Evolutionary conservation across 768 basidiomycete species (phyloP).

Genomic region (Mycena kentingensis): DNA sequence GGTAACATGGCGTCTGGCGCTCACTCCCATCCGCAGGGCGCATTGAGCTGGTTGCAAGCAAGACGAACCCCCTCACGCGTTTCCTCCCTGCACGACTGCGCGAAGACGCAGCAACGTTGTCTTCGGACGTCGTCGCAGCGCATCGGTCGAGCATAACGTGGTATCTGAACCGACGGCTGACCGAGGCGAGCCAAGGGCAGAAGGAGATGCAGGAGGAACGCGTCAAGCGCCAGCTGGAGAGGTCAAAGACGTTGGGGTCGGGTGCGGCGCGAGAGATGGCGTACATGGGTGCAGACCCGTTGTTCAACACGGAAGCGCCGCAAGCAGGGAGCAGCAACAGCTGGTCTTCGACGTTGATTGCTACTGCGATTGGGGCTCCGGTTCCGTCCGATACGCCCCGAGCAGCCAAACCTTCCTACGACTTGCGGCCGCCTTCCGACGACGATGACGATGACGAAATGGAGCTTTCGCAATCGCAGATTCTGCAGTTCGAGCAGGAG

Average conservation of each 20-base stretch:
- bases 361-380: constrained; percentile 58
- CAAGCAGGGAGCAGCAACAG: constrained; percentile 39
- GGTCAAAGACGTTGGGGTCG: constrained; percentile 80
- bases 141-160: constrained; percentile 93
- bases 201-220: constrained; percentile 95
- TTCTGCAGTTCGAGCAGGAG: constrained; percentile 91
- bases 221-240: constrained; percentile 82
- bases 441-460: constrained; percentile 78
- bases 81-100: constrained; percentile 72
- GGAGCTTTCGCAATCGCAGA: constrained; percentile 83
- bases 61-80: constrained; percentile 64
- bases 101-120: constrained; percentile 52
- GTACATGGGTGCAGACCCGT: constrained; percentile 38
- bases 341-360: constrained; percentile 64
- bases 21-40: constrained; percentile 54
- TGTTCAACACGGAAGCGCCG: constrained; percentile 23
- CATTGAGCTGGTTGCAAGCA: constrained; percentile 62
- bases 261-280: constrained; percentile 68
- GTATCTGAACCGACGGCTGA: constrained; percentile 81
- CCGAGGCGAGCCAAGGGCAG: constrained; percentile 76
- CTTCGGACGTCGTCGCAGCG: constrained; percentile 79
- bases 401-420: constrained; percentile 26
- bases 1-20: constrained; percentile 16
- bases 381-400: constrained; percentile 32
- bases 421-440: constrained; percentile 35